These are phyloP conservation scores for Fusarium newnesense DNA, from an alignment of 2,329 filamentous ascomycete species.

Conservation along the genomic window DNA sequence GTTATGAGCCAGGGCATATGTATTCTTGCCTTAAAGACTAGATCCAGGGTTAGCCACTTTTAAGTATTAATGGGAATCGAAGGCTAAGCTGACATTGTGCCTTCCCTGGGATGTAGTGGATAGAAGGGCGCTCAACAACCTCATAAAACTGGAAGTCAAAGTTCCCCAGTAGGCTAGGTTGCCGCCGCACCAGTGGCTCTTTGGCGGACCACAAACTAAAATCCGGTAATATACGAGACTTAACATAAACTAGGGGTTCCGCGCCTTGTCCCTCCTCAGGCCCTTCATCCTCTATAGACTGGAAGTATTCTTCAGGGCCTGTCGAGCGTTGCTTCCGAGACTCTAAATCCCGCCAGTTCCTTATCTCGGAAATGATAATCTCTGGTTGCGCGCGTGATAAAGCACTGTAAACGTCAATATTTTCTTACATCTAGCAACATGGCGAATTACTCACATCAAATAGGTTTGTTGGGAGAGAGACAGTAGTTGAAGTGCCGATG, in stretches of 20 bases:
- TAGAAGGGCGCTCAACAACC: background rate
- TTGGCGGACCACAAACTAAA: background rate
- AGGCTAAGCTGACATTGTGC: background rate
- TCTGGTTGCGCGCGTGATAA: constrained; percentile 8
- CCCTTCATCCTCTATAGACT: background rate
- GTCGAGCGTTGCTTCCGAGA: fast-evolving
- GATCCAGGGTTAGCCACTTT: too few species aligned
- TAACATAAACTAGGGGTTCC: too few species aligned
- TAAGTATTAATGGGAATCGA: too few species aligned
- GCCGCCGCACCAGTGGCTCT: background rate
- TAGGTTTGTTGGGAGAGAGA: constrained; percentile 22
- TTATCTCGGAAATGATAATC: constrained; percentile 5
- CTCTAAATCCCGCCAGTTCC: background rate
- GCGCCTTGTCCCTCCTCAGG: too few species aligned
- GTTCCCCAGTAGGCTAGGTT: background rate
- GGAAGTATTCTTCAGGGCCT: fast-evolving
- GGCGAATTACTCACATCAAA: background rate
- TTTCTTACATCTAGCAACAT: background rate
- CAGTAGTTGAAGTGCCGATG: constrained; percentile 8
- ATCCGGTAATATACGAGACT: background rate
- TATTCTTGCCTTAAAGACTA: constrained; percentile 7
- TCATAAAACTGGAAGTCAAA: background rate
- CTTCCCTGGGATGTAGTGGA: background rate
- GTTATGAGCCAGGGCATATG: background rate
- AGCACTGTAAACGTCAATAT: background rate